These are phyloP conservation scores for Diaporthe vexans DNA, from an alignment of 2,329 filamentous ascomycete genomes.

Conservation along the genomic window DNA sequence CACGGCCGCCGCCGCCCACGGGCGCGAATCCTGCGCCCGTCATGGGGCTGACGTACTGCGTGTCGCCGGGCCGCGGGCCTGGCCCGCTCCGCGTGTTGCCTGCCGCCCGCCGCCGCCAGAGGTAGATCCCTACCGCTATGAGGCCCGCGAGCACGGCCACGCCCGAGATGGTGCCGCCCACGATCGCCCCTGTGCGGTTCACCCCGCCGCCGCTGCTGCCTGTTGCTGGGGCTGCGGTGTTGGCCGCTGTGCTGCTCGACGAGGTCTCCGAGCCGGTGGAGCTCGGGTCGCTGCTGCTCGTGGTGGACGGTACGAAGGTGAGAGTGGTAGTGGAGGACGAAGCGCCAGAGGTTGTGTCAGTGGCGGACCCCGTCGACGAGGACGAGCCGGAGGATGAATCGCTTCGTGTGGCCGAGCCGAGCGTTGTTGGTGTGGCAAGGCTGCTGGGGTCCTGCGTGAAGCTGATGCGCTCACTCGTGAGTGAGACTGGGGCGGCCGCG, in stretches of 20 bases:
- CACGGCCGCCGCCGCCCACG: slow-evolving; percentile 42
- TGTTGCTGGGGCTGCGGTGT: slow-evolving; percentile 40
- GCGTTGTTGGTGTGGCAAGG: slow-evolving; percentile 58
- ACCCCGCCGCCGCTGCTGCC: slow-evolving; percentile 36
- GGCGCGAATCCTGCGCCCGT: slow-evolving; percentile 54
- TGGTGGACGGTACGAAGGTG: slow-evolving; percentile 40
- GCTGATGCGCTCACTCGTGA: slow-evolving; percentile 57
- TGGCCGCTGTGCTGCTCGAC: slow-evolving; percentile 38
- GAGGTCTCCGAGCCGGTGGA: slow-evolving; percentile 33
- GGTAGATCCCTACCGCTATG: slow-evolving; percentile 57
- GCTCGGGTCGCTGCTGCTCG: slow-evolving; percentile 29
- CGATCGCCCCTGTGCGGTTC: slow-evolving; percentile 63
- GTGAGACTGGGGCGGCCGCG: slow-evolving; percentile 51
- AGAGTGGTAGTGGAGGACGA: slow-evolving; percentile 41
- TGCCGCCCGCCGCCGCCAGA: slow-evolving; percentile 58
- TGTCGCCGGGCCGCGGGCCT: slow-evolving; percentile 52
- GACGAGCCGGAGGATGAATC: slow-evolving; percentile 40
- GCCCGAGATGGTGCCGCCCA: slow-evolving; percentile 68
- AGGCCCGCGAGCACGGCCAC: slow-evolving; percentile 61
- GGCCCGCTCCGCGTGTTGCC: slow-evolving; percentile 59
- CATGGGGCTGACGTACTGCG: slow-evolving; percentile 56
- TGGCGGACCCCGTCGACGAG: neutral
- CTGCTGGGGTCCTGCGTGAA: slow-evolving; percentile 57
- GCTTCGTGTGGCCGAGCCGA: slow-evolving; percentile 50
- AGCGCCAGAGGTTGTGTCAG: slow-evolving; percentile 11